Evolutionary conservation across 169 alveolate genomes (phyloP), one percentile per base, ranked within the genome.

Genomic region (Plasmodium coatneyi): DNA sequence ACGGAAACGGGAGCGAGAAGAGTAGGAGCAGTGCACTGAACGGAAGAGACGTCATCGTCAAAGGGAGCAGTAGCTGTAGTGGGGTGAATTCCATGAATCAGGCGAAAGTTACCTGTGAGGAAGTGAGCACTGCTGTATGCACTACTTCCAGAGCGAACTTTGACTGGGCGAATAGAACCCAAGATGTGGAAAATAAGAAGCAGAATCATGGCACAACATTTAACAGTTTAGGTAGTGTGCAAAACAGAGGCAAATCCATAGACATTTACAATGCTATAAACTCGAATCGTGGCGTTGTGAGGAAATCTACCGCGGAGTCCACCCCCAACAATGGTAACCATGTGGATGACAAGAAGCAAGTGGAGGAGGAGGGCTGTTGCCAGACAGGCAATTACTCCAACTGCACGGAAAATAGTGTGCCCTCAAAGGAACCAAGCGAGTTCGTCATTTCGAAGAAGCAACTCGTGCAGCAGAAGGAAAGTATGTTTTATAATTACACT

Each of bases 141-240:
- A 78, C 30, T 22, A 30, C 9, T 30, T 22, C 66, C 2, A 41
- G 52, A 7, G n/a, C 5, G 25, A 19, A 19, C 71, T 19, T 78
- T 78, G 52, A 28, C n/a, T 78, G 71, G 66, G 52, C 22, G 34
- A 16, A 22, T 22, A 12, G 16, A 5, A 78, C 36, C 3, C 28
- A 49, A 25, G 80, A 82, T 82, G 60, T 5, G n/a, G 91, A 82
- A 41, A 82, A n/a, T n/a, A 46, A 60, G 30, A 82, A 60, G 28
- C 41, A 82, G 36, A 82, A 52, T 80, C 39, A 60, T 36, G 72
- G 41, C 66, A 60, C 43, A 19, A 5, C 41, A 4, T 34, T 30
- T 82, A 82, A 32, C 49, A 7, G 46, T 82, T 14, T 60, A 56
- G 46, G 14, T 34, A 66, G 28, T 70, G 71, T 60, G 30, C 19